Evolutionary conservation across 768 basidiomycete species (phyloP).

Genomic region (Boletales sp.): DNA sequence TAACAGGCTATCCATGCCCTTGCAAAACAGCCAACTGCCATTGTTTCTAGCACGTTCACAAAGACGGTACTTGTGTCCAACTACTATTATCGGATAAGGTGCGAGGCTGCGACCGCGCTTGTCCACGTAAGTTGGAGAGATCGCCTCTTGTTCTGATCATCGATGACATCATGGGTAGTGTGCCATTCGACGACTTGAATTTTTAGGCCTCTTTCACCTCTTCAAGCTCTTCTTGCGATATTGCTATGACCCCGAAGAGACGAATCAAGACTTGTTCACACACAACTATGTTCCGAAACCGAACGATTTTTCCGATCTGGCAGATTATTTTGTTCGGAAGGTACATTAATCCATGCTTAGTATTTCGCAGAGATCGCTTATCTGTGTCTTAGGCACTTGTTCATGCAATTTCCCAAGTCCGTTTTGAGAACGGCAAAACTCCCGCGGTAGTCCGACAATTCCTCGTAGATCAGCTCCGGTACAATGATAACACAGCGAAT

Average conservation of each 20-base stretch:
- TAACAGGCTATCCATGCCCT: conserved; percentile 91
- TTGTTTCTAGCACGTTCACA: conserved; percentile 87
- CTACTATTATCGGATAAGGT: conserved; percentile 94
- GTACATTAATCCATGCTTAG: conserved; percentile 35
- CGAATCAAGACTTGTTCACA: conserved; percentile 76
- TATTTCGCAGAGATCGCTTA: conserved; percentile 4
- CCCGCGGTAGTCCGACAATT: conserved; percentile 84
- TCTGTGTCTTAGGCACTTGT: conserved; percentile 56
- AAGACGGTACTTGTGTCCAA: conserved; percentile 93
- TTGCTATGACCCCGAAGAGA: conserved; percentile 85
- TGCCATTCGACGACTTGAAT: conserved; percentile 77
- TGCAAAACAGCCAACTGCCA: conserved; percentile 72
- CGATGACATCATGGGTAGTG: conserved; percentile 49
- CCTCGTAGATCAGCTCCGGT: conserved; percentile 87
- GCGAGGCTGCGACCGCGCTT: conserved; percentile 87
- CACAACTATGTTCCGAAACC: conserved; percentile 93
- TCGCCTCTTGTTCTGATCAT: conserved; percentile 4
- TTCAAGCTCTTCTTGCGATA: conserved; percentile 92
- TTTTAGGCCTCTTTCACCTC: conserved; percentile 90
- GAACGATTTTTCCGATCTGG: conserved; percentile 88
- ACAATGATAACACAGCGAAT: conserved; percentile 94
- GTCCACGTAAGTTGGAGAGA: conserved; percentile 55
- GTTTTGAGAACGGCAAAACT: conserved; percentile 84
- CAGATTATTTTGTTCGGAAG: conserved; percentile 95
- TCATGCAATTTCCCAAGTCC: conserved; percentile 79